These are phyloP conservation scores for Acanthamoeba sp. DNA, from an alignment of 208 protist species.

Conservation along the genomic window DNA sequence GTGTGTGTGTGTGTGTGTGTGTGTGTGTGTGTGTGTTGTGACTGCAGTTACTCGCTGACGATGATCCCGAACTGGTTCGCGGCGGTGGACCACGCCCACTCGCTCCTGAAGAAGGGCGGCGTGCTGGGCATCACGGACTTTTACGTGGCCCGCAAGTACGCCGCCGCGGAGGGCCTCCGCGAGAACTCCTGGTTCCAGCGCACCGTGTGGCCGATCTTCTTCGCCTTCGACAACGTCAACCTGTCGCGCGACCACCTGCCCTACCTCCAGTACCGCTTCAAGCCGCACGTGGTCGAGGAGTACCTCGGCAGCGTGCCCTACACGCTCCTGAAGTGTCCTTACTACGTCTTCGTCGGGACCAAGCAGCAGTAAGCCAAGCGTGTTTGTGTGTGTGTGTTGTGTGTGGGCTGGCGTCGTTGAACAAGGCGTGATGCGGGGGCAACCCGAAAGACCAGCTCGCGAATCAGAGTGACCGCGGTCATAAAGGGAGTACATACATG, in stretches of 20 bases:
- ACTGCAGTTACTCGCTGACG: constrained; percentile 63
- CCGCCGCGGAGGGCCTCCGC: background rate
- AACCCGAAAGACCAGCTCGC: too few species aligned
- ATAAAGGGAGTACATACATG: too few species aligned
- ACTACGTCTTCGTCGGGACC: constrained; percentile 67
- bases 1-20: background rate
- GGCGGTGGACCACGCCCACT: constrained; percentile 37
- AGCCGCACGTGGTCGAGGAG: background rate
- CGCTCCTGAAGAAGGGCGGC: constrained; percentile 24
- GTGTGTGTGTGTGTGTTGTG: background rate
- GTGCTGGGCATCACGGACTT: constrained; percentile 59
- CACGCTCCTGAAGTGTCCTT: constrained; percentile 42
- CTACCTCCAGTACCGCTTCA: constrained; percentile 60
- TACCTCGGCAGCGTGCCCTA: constrained; percentile 65
- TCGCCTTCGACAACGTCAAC: constrained; percentile 68
- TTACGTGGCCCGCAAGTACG: constrained; percentile 66
- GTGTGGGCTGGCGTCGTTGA: too few species aligned
- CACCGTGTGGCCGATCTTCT: constrained; percentile 69
- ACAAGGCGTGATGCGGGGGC: too few species aligned
- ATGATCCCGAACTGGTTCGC: constrained; percentile 74
- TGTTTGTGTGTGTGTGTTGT: background rate
- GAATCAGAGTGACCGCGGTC: too few species aligned
- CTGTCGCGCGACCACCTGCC: constrained; percentile 59
- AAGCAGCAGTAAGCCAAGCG: constrained; percentile 15
- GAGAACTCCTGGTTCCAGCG: constrained; percentile 57